Evolutionary conservation across 2,329 filamentous ascomycete genomes (phyloP).

Genomic region (Ophiostoma quercus): DNA sequence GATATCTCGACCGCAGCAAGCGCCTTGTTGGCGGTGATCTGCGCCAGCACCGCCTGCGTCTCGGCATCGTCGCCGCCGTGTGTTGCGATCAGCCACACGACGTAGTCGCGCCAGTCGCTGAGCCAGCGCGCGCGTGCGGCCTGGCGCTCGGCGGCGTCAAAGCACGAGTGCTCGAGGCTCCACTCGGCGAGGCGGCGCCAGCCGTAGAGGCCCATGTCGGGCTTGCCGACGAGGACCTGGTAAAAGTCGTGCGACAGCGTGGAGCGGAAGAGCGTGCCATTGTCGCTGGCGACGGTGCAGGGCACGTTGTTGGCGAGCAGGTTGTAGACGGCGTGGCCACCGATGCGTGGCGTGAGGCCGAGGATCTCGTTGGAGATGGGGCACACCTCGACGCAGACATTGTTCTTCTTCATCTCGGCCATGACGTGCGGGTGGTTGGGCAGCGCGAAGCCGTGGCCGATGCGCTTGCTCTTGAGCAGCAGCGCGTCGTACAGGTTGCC

Average conservation of each 20-base stretch:
- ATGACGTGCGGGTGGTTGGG: slow-evolving; percentile 63
- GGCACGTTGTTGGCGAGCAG: slow-evolving; percentile 67
- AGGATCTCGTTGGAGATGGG: slow-evolving; percentile 74
- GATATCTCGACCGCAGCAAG: slow-evolving; percentile 10
- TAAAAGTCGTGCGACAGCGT: slow-evolving; percentile 72
- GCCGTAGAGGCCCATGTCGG: slow-evolving; percentile 61
- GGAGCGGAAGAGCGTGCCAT: slow-evolving; percentile 67
- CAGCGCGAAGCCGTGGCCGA: slow-evolving; percentile 69
- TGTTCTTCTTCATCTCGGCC: slow-evolving; percentile 56
- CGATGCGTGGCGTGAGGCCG: slow-evolving; percentile 60
- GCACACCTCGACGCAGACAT: slow-evolving; percentile 68
- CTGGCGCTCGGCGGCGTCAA: slow-evolving; percentile 44
- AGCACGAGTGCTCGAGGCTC: slow-evolving; percentile 58
- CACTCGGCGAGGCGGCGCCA: slow-evolving; percentile 64
- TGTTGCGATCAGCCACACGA: slow-evolving; percentile 45
- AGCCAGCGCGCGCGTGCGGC: slow-evolving; percentile 46
- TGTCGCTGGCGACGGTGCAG: slow-evolving; percentile 70
- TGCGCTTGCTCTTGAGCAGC: slow-evolving; percentile 59
- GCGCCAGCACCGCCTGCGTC: slow-evolving; percentile 9
- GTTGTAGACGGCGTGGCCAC: slow-evolving; percentile 62
- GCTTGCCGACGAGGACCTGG: slow-evolving; percentile 65
- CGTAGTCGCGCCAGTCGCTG: slow-evolving; percentile 54
- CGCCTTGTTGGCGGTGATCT: slow-evolving; percentile 6
- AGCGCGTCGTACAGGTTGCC: slow-evolving; percentile 66
- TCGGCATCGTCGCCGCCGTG: slow-evolving; percentile 32